Base-by-base conservation (phyloP, 1,284 basidiomycete species). In the Sanghuangporus weigelae region DNA sequence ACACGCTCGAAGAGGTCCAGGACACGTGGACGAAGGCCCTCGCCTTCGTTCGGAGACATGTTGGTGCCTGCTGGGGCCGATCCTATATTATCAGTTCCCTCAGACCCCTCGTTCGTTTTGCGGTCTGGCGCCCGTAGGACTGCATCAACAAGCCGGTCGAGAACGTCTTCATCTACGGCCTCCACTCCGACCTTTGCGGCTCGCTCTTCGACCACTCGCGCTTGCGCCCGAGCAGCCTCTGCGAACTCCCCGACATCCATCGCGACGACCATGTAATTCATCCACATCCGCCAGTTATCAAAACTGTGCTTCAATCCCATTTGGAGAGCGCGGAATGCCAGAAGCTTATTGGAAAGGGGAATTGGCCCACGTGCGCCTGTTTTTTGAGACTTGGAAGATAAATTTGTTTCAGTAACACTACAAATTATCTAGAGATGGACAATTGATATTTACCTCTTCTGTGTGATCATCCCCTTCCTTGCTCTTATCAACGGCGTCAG, bases 201-300 rank as follows among this genome's bases (percentile, higher is more conserved):
- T 7, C 90, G 87, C 71, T 92, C 87, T 72, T 96, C 93, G 39
- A 97, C 84, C 36, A 98, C 82, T 5, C 95, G 87, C 0, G 83
- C 82, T 55, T 95, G 81, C 0, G 96, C 96, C 26, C 93, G 88
- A 59, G 86, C 88, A 0, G 95, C 91, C 73, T 99, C 96, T 7
- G 86, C 79, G 51, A 98, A 81, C 74, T 98, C 92, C 7, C 96
- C 96, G 14, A 98, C 91, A 70, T 98, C 95, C 74, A 98, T 82
- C 7, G 93, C 84, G 42, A 99, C 90, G 68, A 98, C 81, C 91
- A 96, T 96, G 79, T 96, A 98, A 78, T 99, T 99, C 68, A 84
- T 83, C 97, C 97, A 99, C 86, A 99, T 96, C 16, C 93, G 85
- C 96, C 96, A 99, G 71, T 96, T 96, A 59, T 95, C 89, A 74